Percentiles rank a stretch among this genome's conserved stretches.
Evolutionary conservation across 139 green algal species (phyloP).

Genomic region (Chlorella sorokiniana): DNA sequence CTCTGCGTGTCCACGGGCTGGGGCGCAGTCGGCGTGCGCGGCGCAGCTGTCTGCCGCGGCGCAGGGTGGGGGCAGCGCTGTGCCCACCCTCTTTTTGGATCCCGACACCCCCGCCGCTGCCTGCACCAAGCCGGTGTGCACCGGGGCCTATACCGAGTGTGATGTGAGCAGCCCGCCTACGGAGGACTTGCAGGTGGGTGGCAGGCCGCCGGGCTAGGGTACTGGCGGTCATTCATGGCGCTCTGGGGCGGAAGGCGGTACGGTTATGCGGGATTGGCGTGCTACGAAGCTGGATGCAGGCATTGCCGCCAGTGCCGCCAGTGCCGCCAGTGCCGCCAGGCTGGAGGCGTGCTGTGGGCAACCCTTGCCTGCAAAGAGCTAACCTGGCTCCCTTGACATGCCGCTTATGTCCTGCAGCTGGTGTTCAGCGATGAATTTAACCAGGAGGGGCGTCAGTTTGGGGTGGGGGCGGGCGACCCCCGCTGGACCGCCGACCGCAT

Average conservation of each 20-base stretch:
- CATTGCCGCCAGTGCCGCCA: too few species aligned
- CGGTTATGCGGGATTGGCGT: too few species aligned
- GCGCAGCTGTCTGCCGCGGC: neutral
- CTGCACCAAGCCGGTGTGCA: neutral
- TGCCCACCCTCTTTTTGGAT: neutral
- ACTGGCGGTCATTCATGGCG: neutral
- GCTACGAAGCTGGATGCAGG: too few species aligned
- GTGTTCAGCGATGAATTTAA: slow-evolving; percentile 68
- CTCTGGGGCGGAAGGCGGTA: too few species aligned
- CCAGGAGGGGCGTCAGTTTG: slow-evolving; percentile 34
- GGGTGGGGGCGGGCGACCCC: slow-evolving; percentile 28
- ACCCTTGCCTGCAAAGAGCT: too few species aligned
- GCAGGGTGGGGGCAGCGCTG: neutral
- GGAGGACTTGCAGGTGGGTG: neutral
- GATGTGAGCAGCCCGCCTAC: neutral
- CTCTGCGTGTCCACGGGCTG: neutral
- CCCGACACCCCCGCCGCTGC: neutral
- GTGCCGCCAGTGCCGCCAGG: too few species aligned
- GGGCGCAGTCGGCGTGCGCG: neutral
- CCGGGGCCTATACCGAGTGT: neutral
- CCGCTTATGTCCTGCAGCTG: too few species aligned
- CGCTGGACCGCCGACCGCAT: slow-evolving; percentile 43
- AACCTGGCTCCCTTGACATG: neutral
- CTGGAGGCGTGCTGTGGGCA: too few species aligned
- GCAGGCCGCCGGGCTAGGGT: neutral